Evolutionary conservation across 768 basidiomycete genomes (phyloP), one percentile per base, ranked within the genome.

Genomic region (Mycena galopus): DNA sequence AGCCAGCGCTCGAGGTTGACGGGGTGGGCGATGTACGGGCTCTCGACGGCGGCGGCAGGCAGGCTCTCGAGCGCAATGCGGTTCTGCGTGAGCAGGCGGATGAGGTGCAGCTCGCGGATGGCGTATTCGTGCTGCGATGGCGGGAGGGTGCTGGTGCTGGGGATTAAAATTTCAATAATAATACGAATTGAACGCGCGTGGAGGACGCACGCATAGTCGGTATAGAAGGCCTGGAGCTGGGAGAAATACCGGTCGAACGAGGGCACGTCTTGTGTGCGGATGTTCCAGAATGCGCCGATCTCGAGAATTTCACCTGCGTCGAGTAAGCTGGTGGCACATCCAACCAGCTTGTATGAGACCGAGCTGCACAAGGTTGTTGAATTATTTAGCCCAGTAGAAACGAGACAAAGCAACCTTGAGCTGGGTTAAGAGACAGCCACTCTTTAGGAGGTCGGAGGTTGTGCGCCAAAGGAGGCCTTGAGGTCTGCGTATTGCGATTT

Each of bases 191-290:
- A 2, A 35, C 56, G 56, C 35, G 56, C 16, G 12, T 14, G 35
- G 23, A 19, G n/a, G 12, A 75, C 75, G 50, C 60, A 92, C 94
- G 90, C 88, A 81, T 92, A 94, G 81, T 96, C 94, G 58, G 91
- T 91, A 84, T 97, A 98, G 85, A 95, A 97, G 0, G 92, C 91
- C 76, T 94, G 92, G 5, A 98, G 87, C 82, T 97, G 95, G 19
- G 95, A 92, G 80, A 97, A 96, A 81, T 98, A 99, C 75, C 97
- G 91, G 82, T 97, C 95, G 80, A 99, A 99, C 0, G 95, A 93
- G 64, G 96, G 94, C 25, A 97, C 90, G 80, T 97, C 95, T 79
- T 90, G 90, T 74, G 92, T 88, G 44, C 96, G 90, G 81, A 99
- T 94, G 73, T 96, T 96, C 87, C 94, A 94, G 85, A 97, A 92